phyloP scores from a whole-genome alignment of 257 asterid species.

The Cordia subcordata region DNA sequence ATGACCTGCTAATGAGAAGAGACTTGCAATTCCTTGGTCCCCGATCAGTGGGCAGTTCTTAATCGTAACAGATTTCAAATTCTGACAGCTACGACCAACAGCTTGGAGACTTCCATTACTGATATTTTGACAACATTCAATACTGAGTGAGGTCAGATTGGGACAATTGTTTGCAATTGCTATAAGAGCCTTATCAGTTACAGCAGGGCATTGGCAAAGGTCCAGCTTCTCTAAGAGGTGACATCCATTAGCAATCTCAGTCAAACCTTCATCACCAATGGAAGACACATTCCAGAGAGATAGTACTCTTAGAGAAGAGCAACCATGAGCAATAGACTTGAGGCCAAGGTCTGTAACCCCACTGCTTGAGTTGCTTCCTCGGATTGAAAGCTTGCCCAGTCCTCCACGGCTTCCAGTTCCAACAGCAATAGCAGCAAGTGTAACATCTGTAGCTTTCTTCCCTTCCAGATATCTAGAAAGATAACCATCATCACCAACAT shows the following conservation, averaged over 20 bases:
- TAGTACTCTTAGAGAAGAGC: slow-evolving; percentile 67
- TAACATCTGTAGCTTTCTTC: slow-evolving; percentile 77
- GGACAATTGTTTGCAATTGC: slow-evolving; percentile 72
- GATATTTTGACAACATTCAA: slow-evolving; percentile 78
- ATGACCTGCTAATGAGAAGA: slow-evolving; percentile 66
- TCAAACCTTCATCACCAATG: slow-evolving; percentile 65
- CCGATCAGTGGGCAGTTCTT: slow-evolving; percentile 66
- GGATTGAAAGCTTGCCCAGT: slow-evolving; percentile 79
- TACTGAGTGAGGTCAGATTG: slow-evolving; percentile 48
- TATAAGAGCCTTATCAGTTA: slow-evolving; percentile 60
- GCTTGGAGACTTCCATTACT: slow-evolving; percentile 70
- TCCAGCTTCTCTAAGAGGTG: slow-evolving; percentile 77
- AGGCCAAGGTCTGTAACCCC: slow-evolving; percentile 70
- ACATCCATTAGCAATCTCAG: slow-evolving; percentile 68
- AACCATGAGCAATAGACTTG: slow-evolving; percentile 70
- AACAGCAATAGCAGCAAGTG: slow-evolving; percentile 84
- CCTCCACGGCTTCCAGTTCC: slow-evolving; percentile 81
- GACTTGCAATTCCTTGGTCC: slow-evolving; percentile 66
- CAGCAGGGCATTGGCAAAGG: slow-evolving; percentile 58
- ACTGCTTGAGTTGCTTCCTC: slow-evolving; percentile 52
- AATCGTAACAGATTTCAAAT: slow-evolving; percentile 47
- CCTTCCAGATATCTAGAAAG: slow-evolving; percentile 88
- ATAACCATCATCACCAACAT: slow-evolving; percentile 36
- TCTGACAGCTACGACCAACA: slow-evolving; percentile 53
- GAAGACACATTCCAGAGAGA: slow-evolving; percentile 78